These are phyloP conservation scores for Apiotrichum akiyoshidainum DNA, from an alignment of 1,284 basidiomycete genomes.

Conservation along the genomic window DNA sequence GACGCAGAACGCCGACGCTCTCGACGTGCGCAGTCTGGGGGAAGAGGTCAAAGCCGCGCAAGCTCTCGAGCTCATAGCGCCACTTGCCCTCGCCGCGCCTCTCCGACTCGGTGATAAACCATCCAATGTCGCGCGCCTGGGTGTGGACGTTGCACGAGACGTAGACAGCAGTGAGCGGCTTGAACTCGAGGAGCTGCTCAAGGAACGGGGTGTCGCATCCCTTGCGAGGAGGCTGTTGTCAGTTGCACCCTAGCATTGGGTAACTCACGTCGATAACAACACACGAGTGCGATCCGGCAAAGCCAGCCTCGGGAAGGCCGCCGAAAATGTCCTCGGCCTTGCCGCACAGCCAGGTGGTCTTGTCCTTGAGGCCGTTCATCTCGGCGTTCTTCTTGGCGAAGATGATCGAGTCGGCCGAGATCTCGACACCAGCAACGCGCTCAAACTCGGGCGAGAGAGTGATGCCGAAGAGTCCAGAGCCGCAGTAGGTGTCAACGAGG, in stretches of 20 bases:
- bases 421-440: slow-evolving; percentile 85
- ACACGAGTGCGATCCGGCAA: slow-evolving; percentile 42
- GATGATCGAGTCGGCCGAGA: slow-evolving; percentile 67
- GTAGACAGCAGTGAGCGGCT: slow-evolving; percentile 72
- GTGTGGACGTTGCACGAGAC: slow-evolving; percentile 83
- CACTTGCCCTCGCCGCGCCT: slow-evolving; percentile 23
- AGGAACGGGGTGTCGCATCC: slow-evolving; percentile 82
- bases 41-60: slow-evolving; percentile 86
- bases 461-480: slow-evolving; percentile 84
- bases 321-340: slow-evolving; percentile 58
- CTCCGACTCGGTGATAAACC: slow-evolving; percentile 24
- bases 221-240: slow-evolving; percentile 75
- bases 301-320: slow-evolving; percentile 38
- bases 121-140: slow-evolving; percentile 43
- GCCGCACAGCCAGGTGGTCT: slow-evolving; percentile 55
- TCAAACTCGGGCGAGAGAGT: slow-evolving; percentile 74
- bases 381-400: slow-evolving; percentile 75
- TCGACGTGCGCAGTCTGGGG: slow-evolving; percentile 56
- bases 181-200: slow-evolving; percentile 69
- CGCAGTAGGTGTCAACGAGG: slow-evolving; percentile 89
- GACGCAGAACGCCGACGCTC: slow-evolving; percentile 63
- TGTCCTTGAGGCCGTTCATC: slow-evolving; percentile 60
- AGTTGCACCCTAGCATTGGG: background rate
- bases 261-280: slow-evolving; percentile 51
- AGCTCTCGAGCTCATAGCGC: slow-evolving; percentile 62